phyloP scores from a whole-genome alignment of 768 basidiomycete genomes.

The Nidularia pulvinata region DNA sequence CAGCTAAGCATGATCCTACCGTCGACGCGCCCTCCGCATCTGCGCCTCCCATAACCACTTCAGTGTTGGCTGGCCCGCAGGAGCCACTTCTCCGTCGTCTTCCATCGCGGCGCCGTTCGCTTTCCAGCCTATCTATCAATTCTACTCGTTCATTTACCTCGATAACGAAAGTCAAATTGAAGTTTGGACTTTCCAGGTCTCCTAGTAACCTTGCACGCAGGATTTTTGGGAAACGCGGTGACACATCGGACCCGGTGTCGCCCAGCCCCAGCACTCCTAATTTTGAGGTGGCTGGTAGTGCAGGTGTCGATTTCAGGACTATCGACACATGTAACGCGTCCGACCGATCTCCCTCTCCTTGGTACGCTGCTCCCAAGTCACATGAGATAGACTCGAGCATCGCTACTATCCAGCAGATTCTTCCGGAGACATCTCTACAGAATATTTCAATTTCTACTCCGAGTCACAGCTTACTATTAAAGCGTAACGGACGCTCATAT shows the following conservation, averaged over 20 bases:
- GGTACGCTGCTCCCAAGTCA: not conserved
- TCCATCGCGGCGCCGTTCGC: conserved; percentile 51
- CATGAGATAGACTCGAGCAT: not conserved
- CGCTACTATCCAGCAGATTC: not conserved
- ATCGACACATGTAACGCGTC: no score
- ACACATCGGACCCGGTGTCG: no score
- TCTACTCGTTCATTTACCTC: conserved; percentile 43
- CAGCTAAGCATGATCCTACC: no score
- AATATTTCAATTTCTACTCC: conserved; percentile 1
- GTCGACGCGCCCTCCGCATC: no score
- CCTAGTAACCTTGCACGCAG: conserved; percentile 57
- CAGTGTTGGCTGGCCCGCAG: not conserved
- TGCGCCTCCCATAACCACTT: not conserved
- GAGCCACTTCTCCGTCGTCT: conserved; percentile 11
- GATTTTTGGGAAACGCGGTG: conserved; percentile 41
- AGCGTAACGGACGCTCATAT: conserved; percentile 57
- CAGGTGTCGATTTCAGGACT: no score
- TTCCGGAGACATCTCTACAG: no score
- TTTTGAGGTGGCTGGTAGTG: no score
- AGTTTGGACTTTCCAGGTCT: conserved; percentile 37
- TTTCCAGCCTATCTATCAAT: conserved; percentile 50
- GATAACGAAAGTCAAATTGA: conserved; percentile 45
- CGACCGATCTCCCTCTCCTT: conserved; percentile 1
- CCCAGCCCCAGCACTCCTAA: no score
- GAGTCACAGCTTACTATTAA: conserved; percentile 23